Conservation (phyloP, 345 rosid genomes). For the Streptanthus diversifolius region DNA sequence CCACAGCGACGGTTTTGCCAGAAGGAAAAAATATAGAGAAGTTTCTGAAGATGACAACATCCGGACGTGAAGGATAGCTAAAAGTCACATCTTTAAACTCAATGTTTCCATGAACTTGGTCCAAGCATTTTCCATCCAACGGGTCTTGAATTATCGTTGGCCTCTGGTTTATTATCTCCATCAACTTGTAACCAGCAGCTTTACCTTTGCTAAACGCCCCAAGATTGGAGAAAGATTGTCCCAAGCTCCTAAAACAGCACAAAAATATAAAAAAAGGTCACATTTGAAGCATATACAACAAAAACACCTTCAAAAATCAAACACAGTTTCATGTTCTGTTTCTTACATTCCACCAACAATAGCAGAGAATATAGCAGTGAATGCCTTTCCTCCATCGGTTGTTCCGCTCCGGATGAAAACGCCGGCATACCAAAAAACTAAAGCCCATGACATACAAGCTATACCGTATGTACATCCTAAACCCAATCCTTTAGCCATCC, state of each 20-base stretch:
- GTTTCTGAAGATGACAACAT: slow-evolving; percentile 78
- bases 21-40: slow-evolving; percentile 93
- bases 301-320: neutral
- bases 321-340: neutral
- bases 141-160: slow-evolving; percentile 83
- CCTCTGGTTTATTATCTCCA: slow-evolving; percentile 92
- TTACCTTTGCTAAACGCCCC: slow-evolving; percentile 99
- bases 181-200: slow-evolving; percentile 90
- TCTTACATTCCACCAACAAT: slow-evolving; percentile 99
- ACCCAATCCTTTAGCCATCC: slow-evolving; percentile 99
- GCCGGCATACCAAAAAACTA: slow-evolving; percentile 99
- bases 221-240: slow-evolving; percentile 97
- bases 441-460: slow-evolving; percentile 99
- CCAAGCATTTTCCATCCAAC: slow-evolving; percentile 62
- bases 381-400: slow-evolving; percentile 97
- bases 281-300: neutral
- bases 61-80: slow-evolving; percentile 98
- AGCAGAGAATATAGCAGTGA: slow-evolving; percentile 98
- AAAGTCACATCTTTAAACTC: slow-evolving; percentile 90
- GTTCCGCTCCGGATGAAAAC: slow-evolving; percentile 91
- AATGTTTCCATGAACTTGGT: slow-evolving; percentile 79
- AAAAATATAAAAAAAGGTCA: neutral
- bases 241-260: slow-evolving; percentile 77
- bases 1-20: slow-evolving; percentile 94
- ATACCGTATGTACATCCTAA: slow-evolving; percentile 98